These are phyloP conservation scores for Aspergillus nidulans DNA, from an alignment of 495 filamentous ascomycete species.

Conservation along the genomic window DNA sequence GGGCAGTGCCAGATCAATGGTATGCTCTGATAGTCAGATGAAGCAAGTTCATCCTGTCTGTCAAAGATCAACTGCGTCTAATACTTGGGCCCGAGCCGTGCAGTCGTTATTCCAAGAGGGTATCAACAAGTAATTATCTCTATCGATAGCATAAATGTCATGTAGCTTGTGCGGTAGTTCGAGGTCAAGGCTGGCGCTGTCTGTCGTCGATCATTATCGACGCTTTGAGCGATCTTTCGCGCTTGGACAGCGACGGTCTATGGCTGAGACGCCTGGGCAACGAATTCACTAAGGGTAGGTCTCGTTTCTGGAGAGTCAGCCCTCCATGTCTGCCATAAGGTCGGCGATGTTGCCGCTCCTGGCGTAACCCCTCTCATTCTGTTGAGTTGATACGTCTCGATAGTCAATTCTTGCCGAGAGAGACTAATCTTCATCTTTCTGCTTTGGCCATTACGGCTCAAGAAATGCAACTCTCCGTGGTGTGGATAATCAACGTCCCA, in stretches of 20 bases:
- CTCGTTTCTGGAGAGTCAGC: slow-evolving; percentile 2
- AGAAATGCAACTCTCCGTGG: slow-evolving; percentile 35
- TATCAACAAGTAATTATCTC: not conserved
- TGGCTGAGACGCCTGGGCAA: slow-evolving; percentile 21
- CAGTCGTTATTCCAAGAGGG: no score
- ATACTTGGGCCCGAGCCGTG: no score
- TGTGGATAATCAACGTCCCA: slow-evolving; percentile 42
- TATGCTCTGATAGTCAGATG: no score
- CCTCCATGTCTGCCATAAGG: slow-evolving; percentile 25
- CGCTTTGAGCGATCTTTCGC: not conserved
- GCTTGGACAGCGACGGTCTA: not conserved
- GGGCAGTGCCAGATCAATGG: no score
- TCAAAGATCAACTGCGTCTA: no score
- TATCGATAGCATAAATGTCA: not conserved
- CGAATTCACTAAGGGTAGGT: slow-evolving; percentile 31
- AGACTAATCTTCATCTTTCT: slow-evolving; percentile 37
- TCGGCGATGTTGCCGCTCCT: slow-evolving; percentile 8
- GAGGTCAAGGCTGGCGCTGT: no score
- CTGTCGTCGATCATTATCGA: not conserved
- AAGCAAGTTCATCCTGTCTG: no score
- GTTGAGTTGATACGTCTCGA: slow-evolving; percentile 22
- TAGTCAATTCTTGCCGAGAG: slow-evolving; percentile 28
- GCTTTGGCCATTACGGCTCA: slow-evolving; percentile 18
- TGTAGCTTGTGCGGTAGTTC: not conserved
- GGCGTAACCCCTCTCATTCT: slow-evolving; percentile 19